A percentile compares a stretch with the other conserved stretches of the same genome.
Evolutionary conservation across 257 asterid species (phyloP).

Genomic region (Penstemon barbatus): DNA sequence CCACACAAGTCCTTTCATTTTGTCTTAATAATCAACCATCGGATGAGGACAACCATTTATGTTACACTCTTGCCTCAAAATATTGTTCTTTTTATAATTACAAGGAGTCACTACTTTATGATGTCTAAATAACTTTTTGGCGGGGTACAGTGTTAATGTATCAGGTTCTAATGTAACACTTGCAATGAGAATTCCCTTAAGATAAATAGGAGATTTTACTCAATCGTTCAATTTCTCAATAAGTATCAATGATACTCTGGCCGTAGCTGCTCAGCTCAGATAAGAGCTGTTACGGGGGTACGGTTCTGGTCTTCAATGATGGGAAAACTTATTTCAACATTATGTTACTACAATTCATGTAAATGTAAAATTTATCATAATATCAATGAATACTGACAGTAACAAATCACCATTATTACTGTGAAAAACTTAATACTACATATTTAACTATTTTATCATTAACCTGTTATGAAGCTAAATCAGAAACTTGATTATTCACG

Average conservation of each 20-base stretch:
- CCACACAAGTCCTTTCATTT: neutral
- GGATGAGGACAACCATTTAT: neutral
- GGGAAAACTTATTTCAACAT: neutral
- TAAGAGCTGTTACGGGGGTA: neutral
- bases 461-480: too few relatives aligned
- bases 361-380: neutral
- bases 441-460: too few relatives aligned
- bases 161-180: slow-evolving; percentile 2
- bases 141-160: slow-evolving; percentile 1
- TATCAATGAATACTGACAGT: neutral
- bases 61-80: neutral
- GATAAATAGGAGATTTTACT: too few relatives aligned
- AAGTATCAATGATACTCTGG: slow-evolving; percentile 2
- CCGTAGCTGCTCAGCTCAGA: neutral
- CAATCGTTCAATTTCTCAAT: neutral
- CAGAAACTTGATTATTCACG: too few relatives aligned
- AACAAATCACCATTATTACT: neutral
- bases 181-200: neutral
- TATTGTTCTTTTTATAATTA: neutral
- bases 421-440: too few relatives aligned
- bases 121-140: slow-evolving; percentile 6
- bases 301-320: neutral
- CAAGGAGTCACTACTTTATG: neutral
- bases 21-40: neutral
- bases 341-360: too few relatives aligned